Evolutionary conservation across 2,329 filamentous ascomycete species (phyloP), one percentile per base, ranked within the genome.

Genomic region (Colletotrichum agaves): DNA sequence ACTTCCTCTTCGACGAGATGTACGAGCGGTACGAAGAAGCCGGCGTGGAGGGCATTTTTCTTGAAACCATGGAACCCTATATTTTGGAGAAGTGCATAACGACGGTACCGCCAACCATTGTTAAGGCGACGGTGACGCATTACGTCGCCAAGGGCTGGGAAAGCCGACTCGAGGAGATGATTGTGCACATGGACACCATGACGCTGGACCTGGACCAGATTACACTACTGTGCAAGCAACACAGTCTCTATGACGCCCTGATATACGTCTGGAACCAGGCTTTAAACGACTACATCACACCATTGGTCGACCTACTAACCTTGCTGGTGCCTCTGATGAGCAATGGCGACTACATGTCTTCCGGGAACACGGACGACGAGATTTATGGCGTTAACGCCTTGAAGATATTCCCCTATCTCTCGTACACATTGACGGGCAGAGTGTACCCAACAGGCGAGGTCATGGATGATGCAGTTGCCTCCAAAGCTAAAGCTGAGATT

Each of bases 181-280:
- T 99, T 35, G 98, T 95, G 77, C 91, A 95, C 71, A 91, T 99
- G 80, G 91, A 97, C 73, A 97, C 95, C 1, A 84, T 88, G 13
- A 97, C 94, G 0, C 90, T 99, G 75, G 97, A 99, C 76, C 90
- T 99, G 72, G 95, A 99, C 76, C 93, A 98, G 78, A 89, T 97
- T 65, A 98, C 95, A 0, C 87, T 87, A 12, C 84, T 99, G 23
- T 99, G 96, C 84, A 97, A 96, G 77, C 91, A 95, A 75, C 90
- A 98, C 77, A 89, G 91, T 71, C 86, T 99, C 4, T 99, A 98
- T 75, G 97, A 99, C 78, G 97, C 96, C 2, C 87, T 98, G 63
- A 94, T 97, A 47, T 98, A 98, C 76, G 92, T 99, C 62, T 99
- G 96, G 96, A 98, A 97, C 69, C 91, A 93, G 77, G 94, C 93